Conservation (phyloP, 257 asterid species). For the Agastache rugosa region DNA sequence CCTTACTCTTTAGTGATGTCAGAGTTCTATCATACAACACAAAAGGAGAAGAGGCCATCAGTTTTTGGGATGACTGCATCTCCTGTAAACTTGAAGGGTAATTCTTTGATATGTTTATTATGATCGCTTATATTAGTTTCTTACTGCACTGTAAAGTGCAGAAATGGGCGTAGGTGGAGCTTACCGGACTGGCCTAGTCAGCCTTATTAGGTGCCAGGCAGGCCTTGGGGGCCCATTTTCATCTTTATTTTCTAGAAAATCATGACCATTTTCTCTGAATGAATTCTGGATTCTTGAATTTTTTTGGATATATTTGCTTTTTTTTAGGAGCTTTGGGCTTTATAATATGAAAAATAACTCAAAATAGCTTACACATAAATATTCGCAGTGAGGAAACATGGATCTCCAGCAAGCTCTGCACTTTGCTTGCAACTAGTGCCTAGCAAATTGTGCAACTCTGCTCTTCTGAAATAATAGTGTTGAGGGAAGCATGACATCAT, state of each 20-base stretch:
- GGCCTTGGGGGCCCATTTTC: neutral
- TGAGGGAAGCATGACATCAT: conserved; percentile 21
- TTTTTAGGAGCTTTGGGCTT: conserved; percentile 6
- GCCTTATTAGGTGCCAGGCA: neutral
- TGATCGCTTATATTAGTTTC: conserved; percentile 22
- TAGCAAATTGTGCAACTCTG: conserved; percentile 2
- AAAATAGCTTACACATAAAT: neutral
- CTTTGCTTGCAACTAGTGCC: neutral
- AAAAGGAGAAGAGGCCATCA: conserved; percentile 90
- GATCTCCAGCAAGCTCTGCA: neutral
- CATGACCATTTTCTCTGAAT: neutral
- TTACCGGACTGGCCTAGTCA: neutral
- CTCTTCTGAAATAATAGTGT: neutral
- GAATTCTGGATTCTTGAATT: neutral
- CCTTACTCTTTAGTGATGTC: conserved; percentile 99
- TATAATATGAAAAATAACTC: neutral
- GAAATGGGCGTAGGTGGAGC: neutral
- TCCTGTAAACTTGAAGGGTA: conserved; percentile 99
- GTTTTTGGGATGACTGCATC: conserved; percentile 99
- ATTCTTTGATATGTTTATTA: conserved; percentile 34
- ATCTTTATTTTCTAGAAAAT: neutral
- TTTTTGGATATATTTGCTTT: neutral
- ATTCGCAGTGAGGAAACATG: neutral
- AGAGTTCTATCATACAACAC: conserved; percentile 93
- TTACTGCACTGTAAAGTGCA: neutral